Evolutionary conservation across 306 rosid species (phyloP).

Genomic region (Acacia melanoxylon): DNA sequence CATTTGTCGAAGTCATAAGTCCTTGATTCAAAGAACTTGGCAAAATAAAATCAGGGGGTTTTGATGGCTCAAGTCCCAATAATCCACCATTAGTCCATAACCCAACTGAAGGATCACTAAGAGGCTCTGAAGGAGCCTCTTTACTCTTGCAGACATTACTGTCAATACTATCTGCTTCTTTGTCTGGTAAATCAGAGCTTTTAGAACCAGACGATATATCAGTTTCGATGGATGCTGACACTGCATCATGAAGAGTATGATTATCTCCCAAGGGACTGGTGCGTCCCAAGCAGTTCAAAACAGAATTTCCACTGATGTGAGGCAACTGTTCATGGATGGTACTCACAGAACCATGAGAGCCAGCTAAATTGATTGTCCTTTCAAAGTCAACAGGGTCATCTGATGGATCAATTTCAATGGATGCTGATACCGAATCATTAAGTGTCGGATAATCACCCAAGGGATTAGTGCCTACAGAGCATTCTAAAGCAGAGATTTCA

Average conservation of each 20-base stretch:
- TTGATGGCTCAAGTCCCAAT: conserved; percentile 94
- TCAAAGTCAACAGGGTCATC: neutral
- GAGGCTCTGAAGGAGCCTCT: conserved; percentile 47
- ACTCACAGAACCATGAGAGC: conserved; percentile 29
- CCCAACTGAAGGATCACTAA: conserved; percentile 51
- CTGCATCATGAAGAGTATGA: conserved; percentile 30
- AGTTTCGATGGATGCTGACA: conserved; percentile 38
- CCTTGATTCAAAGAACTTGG: conserved; percentile 52
- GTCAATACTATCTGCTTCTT: conserved; percentile 35
- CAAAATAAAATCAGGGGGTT: conserved; percentile 78
- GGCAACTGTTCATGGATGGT: conserved; percentile 38
- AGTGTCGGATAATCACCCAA: conserved; percentile 19
- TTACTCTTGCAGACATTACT: conserved; percentile 43
- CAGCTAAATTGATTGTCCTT: conserved; percentile 14
- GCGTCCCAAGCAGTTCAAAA: conserved; percentile 39
- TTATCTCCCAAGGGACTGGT: conserved; percentile 20
- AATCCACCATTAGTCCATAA: conserved; percentile 99
- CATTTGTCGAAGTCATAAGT: conserved; percentile 31
- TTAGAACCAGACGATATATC: conserved; percentile 39
- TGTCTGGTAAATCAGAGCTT: conserved; percentile 38
- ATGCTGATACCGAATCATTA: conserved; percentile 41
- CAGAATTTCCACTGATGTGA: conserved; percentile 32
- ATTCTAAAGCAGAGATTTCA: conserved; percentile 41
- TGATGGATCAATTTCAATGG: conserved; percentile 27
- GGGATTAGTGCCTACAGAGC: conserved; percentile 28